A percentile compares a stretch with the other conserved stretches of the same genome.
Conservation (phyloP, 1,139 yeast species). For the Pichia sp. region DNA sequence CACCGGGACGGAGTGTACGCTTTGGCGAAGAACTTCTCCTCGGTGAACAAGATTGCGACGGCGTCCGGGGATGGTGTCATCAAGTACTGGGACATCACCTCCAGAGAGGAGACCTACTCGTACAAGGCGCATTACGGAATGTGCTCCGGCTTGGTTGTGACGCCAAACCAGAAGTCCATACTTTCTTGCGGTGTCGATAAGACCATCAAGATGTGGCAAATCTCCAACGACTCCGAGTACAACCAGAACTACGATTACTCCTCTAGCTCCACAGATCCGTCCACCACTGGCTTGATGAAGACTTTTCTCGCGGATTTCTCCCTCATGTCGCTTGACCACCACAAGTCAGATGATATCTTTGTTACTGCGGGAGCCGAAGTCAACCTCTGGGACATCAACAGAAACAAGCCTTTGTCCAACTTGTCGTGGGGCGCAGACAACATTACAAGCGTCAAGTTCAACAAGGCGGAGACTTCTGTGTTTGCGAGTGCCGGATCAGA, state of each 20-base stretch:
- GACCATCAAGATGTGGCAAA: conserved; percentile 81
- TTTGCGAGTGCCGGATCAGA: conserved; percentile 92
- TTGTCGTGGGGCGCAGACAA: conserved; percentile 97
- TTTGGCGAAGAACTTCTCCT: conserved; percentile 71
- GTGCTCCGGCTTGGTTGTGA: conserved; percentile 81
- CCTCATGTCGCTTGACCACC: conserved; percentile 84
- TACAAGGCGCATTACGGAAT: conserved; percentile 89
- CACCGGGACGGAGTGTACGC: conserved; percentile 95
- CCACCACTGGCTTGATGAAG: conserved; percentile 51
- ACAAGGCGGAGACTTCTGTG: conserved; percentile 83
- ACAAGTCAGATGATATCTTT: conserved; percentile 64
- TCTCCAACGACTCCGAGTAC: conserved; percentile 38
- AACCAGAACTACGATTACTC: conserved; percentile 27
- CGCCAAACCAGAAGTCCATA: conserved; percentile 55
- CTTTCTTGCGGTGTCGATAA: conserved; percentile 91
- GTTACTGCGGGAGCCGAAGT: conserved; percentile 91
- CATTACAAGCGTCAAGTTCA: conserved; percentile 75
- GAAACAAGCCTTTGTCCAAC: conserved; percentile 72
- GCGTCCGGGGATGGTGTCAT: conserved; percentile 95
- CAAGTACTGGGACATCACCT: conserved; percentile 84
- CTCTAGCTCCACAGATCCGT: conserved; percentile 31
- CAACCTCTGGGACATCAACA: conserved; percentile 81
- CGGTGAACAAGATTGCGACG: conserved; percentile 73
- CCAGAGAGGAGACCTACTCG: conserved; percentile 68
- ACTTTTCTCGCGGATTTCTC: conserved; percentile 83